Evolutionary conservation across 2,329 filamentous ascomycete species (phyloP), one percentile per base, ranked within the genome.

Genomic region (Paecilomyces dactylethromorphus): DNA sequence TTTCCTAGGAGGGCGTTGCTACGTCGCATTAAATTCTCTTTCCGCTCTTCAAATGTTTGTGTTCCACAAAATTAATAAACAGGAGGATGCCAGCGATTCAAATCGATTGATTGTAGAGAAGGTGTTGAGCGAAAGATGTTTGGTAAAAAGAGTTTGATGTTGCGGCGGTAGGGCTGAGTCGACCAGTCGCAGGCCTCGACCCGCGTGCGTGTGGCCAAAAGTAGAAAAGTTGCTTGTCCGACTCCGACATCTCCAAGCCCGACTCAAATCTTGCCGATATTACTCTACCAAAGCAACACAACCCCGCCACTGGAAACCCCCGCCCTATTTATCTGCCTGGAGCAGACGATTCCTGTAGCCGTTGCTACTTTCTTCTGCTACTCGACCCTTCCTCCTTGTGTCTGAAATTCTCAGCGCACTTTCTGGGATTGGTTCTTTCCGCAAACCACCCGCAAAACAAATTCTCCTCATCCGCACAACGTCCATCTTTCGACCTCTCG

Each of bases 321-420:
- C 54, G n/a, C 56, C 58, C 63, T 58, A 54, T 63, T 59, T 61
- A 65, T 69, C 73, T 75, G 73, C 73, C 73, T 74, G 73, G 73
- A 68, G 73, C 73, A 75, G 73, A 72, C 58, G 57, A 54, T 58
- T 61, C 18, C 21, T 45, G 39, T 45, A 56, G 57, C 35, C 29
- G 39, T 56, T 33, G 45, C 35, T 22, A 24, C 32, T 49, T 10
- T 39, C 22, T 26, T 29, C 54, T 39, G 35, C 21, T 33, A 52
- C 24, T 60, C 51, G 32, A 51, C 56, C 50, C 33, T 56, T 63
- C 60, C 54, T 24, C 35, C 53, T 56, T 33, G 55, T 58, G 55
- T 59, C 61, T 57, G 57, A 60, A 49, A 59, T 51, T 56, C 52
- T 55, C 45, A 55, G 45, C 21, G 54, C 21, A 35, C 15, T 53